A percentile compares a stretch with the other conserved stretches of the same genome.
phyloP scores from a whole-genome alignment of 2,329 filamentous ascomycete species.

The Fusarium graminum region DNA sequence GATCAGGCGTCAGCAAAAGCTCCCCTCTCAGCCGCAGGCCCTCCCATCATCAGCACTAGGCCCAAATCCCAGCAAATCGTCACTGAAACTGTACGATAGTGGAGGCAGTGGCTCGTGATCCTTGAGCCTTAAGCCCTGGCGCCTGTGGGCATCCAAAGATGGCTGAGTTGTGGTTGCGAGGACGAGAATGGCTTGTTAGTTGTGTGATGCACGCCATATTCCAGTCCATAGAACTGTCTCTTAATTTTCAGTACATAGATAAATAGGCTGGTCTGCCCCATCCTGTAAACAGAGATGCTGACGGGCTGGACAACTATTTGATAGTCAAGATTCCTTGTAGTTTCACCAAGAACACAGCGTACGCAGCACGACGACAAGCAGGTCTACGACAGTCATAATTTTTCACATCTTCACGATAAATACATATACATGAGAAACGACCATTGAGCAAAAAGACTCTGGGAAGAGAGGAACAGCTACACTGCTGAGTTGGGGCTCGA shows the following conservation, averaged over 20 bases:
- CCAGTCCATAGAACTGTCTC: neutral
- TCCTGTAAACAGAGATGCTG: constrained; percentile 4
- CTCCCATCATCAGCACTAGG: constrained; percentile 47
- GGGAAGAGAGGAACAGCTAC: constrained; percentile 19
- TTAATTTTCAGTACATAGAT: constrained; percentile 26
- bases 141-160: constrained; percentile 40
- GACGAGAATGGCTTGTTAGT: constrained; percentile 21
- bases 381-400: constrained; percentile 8
- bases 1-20: constrained; percentile 38
- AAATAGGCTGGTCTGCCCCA: constrained; percentile 37
- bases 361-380: constrained; percentile 24
- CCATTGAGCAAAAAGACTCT: constrained; percentile 34
- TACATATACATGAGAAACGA: constrained; percentile 27
- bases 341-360: constrained; percentile 21
- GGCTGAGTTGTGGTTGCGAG: constrained; percentile 46
- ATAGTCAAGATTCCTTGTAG: constrained; percentile 17
- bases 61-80: constrained; percentile 40
- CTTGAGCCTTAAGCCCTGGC: constrained; percentile 27
- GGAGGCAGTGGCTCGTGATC: constrained; percentile 48
- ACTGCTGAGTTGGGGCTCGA: constrained; percentile 7
- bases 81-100: constrained; percentile 32
- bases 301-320: constrained; percentile 13
- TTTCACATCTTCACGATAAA: constrained; percentile 4
- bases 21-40: constrained; percentile 47
- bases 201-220: constrained; percentile 2